Base-by-base conservation (phyloP, 1,284 basidiomycete genomes). In the Ganoderma lingzhi region DNA sequence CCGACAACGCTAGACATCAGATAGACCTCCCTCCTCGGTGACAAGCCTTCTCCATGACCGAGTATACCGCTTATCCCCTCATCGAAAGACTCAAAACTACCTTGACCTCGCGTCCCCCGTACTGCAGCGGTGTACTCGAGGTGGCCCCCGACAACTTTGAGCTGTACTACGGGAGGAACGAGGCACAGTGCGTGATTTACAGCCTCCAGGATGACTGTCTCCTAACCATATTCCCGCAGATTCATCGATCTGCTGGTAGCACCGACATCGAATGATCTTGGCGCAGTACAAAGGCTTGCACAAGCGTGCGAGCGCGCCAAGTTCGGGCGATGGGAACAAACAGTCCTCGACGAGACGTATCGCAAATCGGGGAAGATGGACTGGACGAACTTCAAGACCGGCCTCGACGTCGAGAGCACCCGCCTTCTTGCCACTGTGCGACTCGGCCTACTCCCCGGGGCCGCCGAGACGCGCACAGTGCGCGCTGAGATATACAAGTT, bases 401-500 rank as follows among this genome's bases (percentile, higher is more conserved):
- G 73, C 2, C 73, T 84, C 39, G 73, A 80, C 61, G 68, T 80
- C 8, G 65, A 66, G 12, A 45, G 59, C 10, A 41, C 67, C 8
- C 74, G 78, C 4, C 45, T 81, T 23, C 51, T 78, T n/a, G 70
- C 76, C 28, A 42, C 59, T 23, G 67, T 81, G 28, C 68, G 70
- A 1, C 62, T 69, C 9, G 67, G 65, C 41, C 70, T 82, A 12
- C 65, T 80, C 14, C 63, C 74, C 15, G 73, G 73, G 1, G 45
- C 70, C 6, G 62, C 70, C 0, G 70, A 70, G 1, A 56, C 70
- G 8, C 67, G 67, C 15, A 56, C 39, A 2, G 70, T 80, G 42
- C 62, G 68, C 6, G 70, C 76, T 0, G 78, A 82, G 60, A 69
- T 81, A 56, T 80, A 78, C 70, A 80, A 82, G 56, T 67, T 82